Conservation (phyloP, 495 filamentous ascomycete species). For the Hypoxylon lenormandii region DNA sequence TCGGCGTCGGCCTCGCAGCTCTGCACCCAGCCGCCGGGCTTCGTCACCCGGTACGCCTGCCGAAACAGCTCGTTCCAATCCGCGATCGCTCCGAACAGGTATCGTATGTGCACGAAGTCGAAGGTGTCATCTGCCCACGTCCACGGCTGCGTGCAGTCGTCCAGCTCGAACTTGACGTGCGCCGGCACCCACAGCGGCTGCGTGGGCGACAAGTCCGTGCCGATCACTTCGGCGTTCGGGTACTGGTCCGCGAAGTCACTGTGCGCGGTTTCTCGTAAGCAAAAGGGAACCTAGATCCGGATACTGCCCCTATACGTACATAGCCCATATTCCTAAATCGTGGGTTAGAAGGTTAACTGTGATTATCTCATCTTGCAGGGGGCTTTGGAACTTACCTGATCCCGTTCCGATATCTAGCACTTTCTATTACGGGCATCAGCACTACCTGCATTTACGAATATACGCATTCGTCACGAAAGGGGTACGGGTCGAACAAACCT, state of each 20-base stretch:
- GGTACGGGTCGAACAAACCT: conserved; percentile 17
- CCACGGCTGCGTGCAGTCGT: conserved; percentile 69
- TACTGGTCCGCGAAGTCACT: conserved; percentile 68
- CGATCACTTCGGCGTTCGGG: conserved; percentile 64
- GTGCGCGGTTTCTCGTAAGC: neutral
- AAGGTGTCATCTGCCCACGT: conserved; percentile 64
- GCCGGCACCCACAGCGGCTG: conserved; percentile 64
- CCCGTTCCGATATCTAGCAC: conserved; percentile 70
- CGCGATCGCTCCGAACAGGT: conserved; percentile 65
- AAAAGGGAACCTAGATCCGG: neutral
- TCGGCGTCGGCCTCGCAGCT: conserved; percentile 46
- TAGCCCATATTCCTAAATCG: conserved; percentile 54
- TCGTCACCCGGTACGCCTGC: conserved; percentile 42
- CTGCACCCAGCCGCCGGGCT: conserved; percentile 51
- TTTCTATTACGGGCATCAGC: conserved; percentile 47
- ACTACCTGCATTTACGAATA: neutral
- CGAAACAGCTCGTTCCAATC: conserved; percentile 65
- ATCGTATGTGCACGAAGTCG: conserved; percentile 74
- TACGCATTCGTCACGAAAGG: neutral
- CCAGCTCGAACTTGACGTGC: conserved; percentile 69
- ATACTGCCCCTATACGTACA: conserved; percentile 41
- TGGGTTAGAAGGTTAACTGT: conserved; percentile 9
- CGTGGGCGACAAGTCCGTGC: conserved; percentile 67
- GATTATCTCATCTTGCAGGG: conserved; percentile 40
- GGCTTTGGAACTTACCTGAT: conserved; percentile 61